Percentiles rank a stretch among this genome's conserved stretches.
Evolutionary conservation across 257 asterid species (phyloP).

Genomic region (Rehmannia glutinosa): DNA sequence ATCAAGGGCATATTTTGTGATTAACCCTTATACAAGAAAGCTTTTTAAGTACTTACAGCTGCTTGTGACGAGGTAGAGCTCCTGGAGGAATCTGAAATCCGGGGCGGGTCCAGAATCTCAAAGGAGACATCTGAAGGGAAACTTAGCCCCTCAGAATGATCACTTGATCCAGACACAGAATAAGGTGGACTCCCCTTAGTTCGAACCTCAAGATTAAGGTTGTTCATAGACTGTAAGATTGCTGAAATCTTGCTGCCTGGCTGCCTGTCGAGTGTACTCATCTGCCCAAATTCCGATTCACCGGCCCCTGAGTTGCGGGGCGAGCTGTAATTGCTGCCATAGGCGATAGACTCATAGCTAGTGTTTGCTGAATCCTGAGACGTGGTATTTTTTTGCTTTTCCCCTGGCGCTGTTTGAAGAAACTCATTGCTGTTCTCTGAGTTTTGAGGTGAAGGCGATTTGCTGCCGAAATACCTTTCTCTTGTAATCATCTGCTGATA

Average conservation of each 20-base stretch:
- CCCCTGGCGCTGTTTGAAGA: slow-evolving; percentile 12
- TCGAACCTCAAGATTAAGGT: slow-evolving; percentile 23
- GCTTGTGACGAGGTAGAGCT: slow-evolving; percentile 34
- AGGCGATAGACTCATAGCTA: slow-evolving; percentile 29
- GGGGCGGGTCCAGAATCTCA: slow-evolving; percentile 29
- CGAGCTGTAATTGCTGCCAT: slow-evolving; percentile 28
- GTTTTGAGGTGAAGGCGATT: slow-evolving; percentile 26
- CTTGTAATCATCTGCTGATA: slow-evolving; percentile 12
- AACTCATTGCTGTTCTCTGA: slow-evolving; percentile 16
- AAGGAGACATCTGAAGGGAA: slow-evolving; percentile 38
- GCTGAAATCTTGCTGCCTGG: slow-evolving; percentile 26
- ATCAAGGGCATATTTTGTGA: neutral
- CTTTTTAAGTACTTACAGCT: slow-evolving; percentile 31
- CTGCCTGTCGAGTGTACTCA: slow-evolving; percentile 21
- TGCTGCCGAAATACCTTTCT: slow-evolving; percentile 18
- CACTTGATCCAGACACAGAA: slow-evolving; percentile 29
- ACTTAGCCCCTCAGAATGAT: slow-evolving; percentile 25
- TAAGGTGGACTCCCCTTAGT: slow-evolving; percentile 11
- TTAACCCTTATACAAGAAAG: no score
- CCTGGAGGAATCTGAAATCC: slow-evolving; percentile 23
- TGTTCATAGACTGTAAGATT: slow-evolving; percentile 15
- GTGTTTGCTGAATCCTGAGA: slow-evolving; percentile 20
- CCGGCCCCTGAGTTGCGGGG: slow-evolving; percentile 19
- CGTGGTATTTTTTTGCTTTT: slow-evolving; percentile 16
- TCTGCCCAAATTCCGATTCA: slow-evolving; percentile 15